Base-by-base conservation (phyloP, 2,329 filamentous ascomycete genomes). In the Microdochium trichocladiopsis region DNA sequence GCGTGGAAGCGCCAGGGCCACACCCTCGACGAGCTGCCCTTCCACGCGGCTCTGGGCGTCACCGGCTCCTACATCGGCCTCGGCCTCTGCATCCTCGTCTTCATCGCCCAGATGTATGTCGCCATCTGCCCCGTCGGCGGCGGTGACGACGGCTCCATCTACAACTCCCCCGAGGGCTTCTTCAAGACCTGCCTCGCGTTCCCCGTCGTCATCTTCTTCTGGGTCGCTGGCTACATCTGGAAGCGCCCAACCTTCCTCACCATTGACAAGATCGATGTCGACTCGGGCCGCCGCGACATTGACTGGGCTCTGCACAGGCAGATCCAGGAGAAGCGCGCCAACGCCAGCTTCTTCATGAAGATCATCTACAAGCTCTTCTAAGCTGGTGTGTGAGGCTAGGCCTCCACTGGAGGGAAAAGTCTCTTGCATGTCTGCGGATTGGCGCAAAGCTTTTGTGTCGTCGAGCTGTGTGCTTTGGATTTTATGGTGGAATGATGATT, bases 11-110 rank as follows among this genome's bases (percentile, higher is more conserved):
- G 73, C 25, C 75, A 84, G 37, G 80, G 83, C 16, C 82, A 83
- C 64, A 78, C 75, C 2, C 65, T 86, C 2, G 79, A 84, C 45
- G 86, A 89, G 66, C 79, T 90, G 14, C 81, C 85, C 0, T 90
- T 86, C 71, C 67, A 73, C 49, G 81, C 83, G 2, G 69, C 80
- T 37, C 73, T 76, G 31, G 87, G 86, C 37, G 72, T 87, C 3
- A 71, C 68, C 6, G 86, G 86, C 18, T 87, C 83, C 1, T 88
- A 75, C 68, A 45, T 88, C 4, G 86, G 86, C 6, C 67, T 89
- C 3, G 52, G 64, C 33, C 72, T 88, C 28, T 80, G 81, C 57
- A 57, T 78, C 12, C 56, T 86, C 2, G 78, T 84, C 8, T 66
- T 84, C 25, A 68, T 78, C 24, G 81, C 80, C 11, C 79, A 82